Evolutionary conservation across 495 filamentous ascomycete species (phyloP), one percentile per base, ranked within the genome.

Genomic region (Alectoria sarmentosa): DNA sequence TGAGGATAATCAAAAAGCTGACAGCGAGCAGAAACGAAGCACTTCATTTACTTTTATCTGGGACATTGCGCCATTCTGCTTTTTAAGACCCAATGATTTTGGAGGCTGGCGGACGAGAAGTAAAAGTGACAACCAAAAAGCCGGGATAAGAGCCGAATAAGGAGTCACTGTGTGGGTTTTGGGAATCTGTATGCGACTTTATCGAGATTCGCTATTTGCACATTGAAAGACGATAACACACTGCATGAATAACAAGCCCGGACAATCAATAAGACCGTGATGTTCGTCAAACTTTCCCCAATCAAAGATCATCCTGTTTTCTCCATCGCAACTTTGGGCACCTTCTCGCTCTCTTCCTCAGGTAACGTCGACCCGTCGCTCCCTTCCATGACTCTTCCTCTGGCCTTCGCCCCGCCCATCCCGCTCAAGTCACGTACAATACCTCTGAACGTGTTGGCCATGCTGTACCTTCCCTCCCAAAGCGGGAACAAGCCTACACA

Each of bases 1-100:
- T 26, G 28, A 38, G n/a, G 28, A 21, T 19, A n/a, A 36, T 38
- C 42, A 1, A 55, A 37, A 44, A 26, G 13, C 36, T 39, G 57
- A 57, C 42, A 26, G 14, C 48, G 13, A 49, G 6, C 78, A 97
- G 92, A 99, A 75, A 97, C 94, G 48, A 96, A 96, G 78, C 94
- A 99, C 77, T 99, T 99, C 80, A 97, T 98, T 74, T 99, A 99
- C 81, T 99, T 99, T 83, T 98, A 98, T 79, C 90, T 98, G 65
- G 94, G 94, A 58, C 94, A 97, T 82, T 96, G 90, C 75, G 94
- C 94, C 26, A 97, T 99, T 71, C 87, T 99, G 52, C 86, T 99
- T 62, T 99, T 98, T 85, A 99, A 99, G 85, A 99, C 94, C 32
- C 92, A 97, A 82, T 97, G 84, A 79, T 61, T 57, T 28, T 37